Evolutionary conservation across 2,329 filamentous ascomycete genomes (phyloP).

Genomic region (Ascochyta pisi): DNA sequence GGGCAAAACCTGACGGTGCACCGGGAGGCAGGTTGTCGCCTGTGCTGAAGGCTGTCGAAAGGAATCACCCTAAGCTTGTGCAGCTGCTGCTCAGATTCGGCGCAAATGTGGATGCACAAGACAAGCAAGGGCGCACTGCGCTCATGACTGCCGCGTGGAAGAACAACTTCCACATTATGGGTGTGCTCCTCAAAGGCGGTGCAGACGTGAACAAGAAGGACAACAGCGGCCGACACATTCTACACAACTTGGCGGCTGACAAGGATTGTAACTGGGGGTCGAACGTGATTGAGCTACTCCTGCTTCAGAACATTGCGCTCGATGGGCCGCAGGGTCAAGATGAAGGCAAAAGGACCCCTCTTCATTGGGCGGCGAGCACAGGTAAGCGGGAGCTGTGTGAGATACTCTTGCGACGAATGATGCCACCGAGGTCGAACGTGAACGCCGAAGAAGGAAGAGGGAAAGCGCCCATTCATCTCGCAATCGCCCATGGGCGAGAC

Average conservation of each 20-base stretch:
- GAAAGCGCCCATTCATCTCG: constrained; percentile 48
- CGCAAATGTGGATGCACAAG: constrained; percentile 42
- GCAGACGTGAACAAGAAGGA: constrained; percentile 51
- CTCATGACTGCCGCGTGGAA: constrained; percentile 49
- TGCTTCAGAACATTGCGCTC: constrained; percentile 50
- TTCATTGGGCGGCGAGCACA: constrained; percentile 66
- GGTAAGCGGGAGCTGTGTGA: constrained; percentile 60
- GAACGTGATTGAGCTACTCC: constrained; percentile 52
- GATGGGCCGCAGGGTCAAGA: constrained; percentile 52
- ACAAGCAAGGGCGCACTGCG: constrained; percentile 47
- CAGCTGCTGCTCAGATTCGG: constrained; percentile 41
- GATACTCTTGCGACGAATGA: constrained; percentile 51
- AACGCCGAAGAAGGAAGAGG: constrained; percentile 44
- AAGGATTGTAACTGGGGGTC: constrained; percentile 57
- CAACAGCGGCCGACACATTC: constrained; percentile 41
- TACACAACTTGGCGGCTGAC: constrained; percentile 49
- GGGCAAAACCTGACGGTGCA: constrained; percentile 45
- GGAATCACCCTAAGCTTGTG: constrained; percentile 39
- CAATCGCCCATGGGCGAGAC: constrained; percentile 43
- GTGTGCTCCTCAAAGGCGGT: constrained; percentile 44
- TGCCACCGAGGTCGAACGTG: constrained; percentile 38
- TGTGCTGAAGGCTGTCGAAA: constrained; percentile 41
- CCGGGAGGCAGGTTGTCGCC: constrained; percentile 40
- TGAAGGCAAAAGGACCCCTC: constrained; percentile 58
- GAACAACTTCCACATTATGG: constrained; percentile 44